phyloP scores from a whole-genome alignment of 768 basidiomycete species.

The Leucosporidium creatinivorum region DNA sequence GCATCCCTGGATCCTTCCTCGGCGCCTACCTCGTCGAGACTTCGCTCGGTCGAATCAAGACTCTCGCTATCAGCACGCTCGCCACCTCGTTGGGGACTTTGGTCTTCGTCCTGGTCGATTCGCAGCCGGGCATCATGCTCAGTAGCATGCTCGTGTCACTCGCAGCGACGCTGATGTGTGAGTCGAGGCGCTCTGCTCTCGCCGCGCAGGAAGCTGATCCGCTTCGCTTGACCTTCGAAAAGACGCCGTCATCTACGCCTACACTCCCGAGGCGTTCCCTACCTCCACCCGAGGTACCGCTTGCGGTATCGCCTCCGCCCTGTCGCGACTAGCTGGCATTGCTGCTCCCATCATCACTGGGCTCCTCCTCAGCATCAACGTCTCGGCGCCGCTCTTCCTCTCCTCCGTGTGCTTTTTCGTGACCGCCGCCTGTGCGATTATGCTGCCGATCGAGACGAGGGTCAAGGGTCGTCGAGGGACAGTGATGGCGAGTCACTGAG shows the following conservation, averaged over 20 bases:
- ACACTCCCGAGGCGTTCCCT: slow-evolving; percentile 81
- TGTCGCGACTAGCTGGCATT: slow-evolving; percentile 59
- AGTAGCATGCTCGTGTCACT: slow-evolving; percentile 68
- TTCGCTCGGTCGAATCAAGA: slow-evolving; percentile 56
- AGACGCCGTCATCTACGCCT: slow-evolving; percentile 43
- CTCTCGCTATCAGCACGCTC: slow-evolving; percentile 68
- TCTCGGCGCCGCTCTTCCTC: slow-evolving; percentile 29
- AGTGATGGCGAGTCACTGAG: neutral
- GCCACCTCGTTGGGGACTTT: slow-evolving; percentile 67
- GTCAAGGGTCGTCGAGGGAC: neutral
- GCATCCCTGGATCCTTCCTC: slow-evolving; percentile 48
- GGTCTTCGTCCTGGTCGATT: slow-evolving; percentile 57
- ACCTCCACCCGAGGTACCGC: slow-evolving; percentile 64
- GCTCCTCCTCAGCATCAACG: slow-evolving; percentile 24
- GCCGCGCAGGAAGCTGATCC: too few species aligned
- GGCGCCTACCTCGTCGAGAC: slow-evolving; percentile 77
- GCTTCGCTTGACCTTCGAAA: neutral
- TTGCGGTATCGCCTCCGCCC: slow-evolving; percentile 74
- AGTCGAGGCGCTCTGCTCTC: neutral
- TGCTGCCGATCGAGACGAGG: slow-evolving; percentile 10
- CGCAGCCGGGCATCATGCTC: slow-evolving; percentile 54
- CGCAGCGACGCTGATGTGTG: slow-evolving; percentile 57
- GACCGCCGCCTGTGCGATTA: slow-evolving; percentile 27
- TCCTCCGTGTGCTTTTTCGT: slow-evolving; percentile 24
- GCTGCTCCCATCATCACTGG: slow-evolving; percentile 35